Conservation (phyloP, 1,284 basidiomycete species). For the Inonotus obliquus region DNA sequence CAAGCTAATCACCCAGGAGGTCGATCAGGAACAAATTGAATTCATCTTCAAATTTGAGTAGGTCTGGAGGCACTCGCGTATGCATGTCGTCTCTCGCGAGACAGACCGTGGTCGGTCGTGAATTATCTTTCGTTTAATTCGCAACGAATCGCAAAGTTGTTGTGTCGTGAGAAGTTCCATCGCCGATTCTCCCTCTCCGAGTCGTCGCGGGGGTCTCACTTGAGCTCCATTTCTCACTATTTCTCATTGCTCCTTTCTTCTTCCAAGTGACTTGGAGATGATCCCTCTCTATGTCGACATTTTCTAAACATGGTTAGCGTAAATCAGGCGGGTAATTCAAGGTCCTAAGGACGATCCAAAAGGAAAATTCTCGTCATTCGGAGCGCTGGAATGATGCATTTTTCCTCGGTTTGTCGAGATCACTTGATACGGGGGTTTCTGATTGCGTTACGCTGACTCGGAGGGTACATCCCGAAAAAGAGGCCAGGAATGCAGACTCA, state of each 20-base stretch:
- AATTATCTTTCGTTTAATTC: neutral
- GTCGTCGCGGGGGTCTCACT: neutral
- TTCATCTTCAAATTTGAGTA: neutral
- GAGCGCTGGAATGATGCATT: neutral
- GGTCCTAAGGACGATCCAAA: neutral
- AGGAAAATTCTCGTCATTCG: neutral
- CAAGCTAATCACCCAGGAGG: neutral
- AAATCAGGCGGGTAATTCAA: neutral
- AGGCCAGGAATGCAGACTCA: too few relatives aligned
- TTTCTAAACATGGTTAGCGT: neutral
- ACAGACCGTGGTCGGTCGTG: neutral
- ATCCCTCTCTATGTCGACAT: neutral
- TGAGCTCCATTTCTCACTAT: too few relatives aligned
- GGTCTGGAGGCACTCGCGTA: neutral
- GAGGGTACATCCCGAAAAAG: neutral
- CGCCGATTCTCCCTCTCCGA: neutral
- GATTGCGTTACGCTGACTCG: neutral
- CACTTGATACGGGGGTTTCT: neutral
- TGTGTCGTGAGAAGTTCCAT: neutral
- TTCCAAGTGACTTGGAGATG: neutral
- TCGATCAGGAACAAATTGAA: constrained; percentile 3
- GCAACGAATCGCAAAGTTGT: neutral
- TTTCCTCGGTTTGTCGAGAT: neutral
- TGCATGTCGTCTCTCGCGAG: neutral
- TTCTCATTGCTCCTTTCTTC: neutral